These are phyloP conservation scores for Globisporangium parvum DNA, from an alignment of 352 stramenopile genomes.

Conservation along the genomic window DNA sequence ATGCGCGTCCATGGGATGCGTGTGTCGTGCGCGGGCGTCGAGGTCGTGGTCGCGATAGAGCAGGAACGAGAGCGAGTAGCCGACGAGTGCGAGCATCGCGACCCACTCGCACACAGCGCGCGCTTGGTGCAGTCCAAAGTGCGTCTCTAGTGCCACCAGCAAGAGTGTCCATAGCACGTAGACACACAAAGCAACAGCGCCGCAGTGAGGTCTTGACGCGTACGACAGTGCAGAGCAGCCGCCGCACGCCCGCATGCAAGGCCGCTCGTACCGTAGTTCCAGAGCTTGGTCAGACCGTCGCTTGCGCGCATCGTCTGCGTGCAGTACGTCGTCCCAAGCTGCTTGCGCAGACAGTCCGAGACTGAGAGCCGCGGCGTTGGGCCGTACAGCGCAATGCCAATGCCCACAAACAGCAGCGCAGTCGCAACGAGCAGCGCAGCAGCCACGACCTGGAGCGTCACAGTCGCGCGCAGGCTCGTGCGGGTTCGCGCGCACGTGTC, in stretches of 20 bases:
- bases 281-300: conserved; percentile 28
- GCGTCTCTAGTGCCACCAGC: conserved; percentile 8
- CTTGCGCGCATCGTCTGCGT: conserved; percentile 26
- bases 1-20: background rate
- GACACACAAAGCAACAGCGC: background rate
- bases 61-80: conserved; percentile 47
- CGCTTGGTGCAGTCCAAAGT: conserved; percentile 30
- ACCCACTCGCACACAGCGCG: conserved; percentile 32
- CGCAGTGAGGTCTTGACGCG: background rate
- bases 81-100: conserved; percentile 46
- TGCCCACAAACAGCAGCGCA: conserved; percentile 17
- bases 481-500: conserved; percentile 2
- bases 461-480: conserved; percentile 11
- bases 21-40: background rate
- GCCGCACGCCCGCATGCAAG: background rate
- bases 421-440: conserved; percentile 15
- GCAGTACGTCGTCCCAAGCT: conserved; percentile 35
- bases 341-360: conserved; percentile 17
- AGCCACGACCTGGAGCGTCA: conserved; percentile 20
- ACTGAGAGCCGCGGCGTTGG: conserved; percentile 10
- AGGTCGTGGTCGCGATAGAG: conserved; percentile 12
- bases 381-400: conserved; percentile 13
- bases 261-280: conserved; percentile 27
- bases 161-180: background rate
- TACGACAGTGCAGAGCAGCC: too few relatives aligned